Conservation (phyloP, 1,284 basidiomycete species). For the Gomphus bonarii region DNA sequence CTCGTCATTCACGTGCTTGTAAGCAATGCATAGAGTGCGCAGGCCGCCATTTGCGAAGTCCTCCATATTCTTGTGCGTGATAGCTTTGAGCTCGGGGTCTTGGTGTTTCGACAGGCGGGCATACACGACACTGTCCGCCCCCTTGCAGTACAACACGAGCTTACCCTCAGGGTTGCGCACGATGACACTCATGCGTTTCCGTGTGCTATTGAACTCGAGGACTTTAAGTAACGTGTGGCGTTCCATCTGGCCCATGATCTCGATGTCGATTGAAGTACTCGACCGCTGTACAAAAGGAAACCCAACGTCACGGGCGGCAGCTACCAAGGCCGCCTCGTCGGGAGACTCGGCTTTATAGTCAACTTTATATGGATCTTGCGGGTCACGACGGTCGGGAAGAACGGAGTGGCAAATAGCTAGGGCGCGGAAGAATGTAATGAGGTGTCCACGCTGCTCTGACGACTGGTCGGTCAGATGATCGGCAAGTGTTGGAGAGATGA, state of each 20-base stretch:
- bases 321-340: conserved; percentile 91
- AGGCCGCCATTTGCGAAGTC: conserved; percentile 88
- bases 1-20: conserved; percentile 69
- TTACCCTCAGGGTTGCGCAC: conserved; percentile 76
- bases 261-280: conserved; percentile 75
- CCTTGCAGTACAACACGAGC: conserved; percentile 86
- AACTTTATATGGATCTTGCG: conserved; percentile 54
- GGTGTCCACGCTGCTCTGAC: conserved; percentile 52
- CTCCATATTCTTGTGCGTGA: conserved; percentile 84
- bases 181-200: conserved; percentile 91
- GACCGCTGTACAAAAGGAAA: conserved; percentile 82
- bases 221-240: conserved; percentile 71
- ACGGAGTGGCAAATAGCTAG: conserved; percentile 91
- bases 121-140: conserved; percentile 95
- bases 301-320: conserved; percentile 84
- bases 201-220: conserved; percentile 87
- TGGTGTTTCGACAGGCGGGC: conserved; percentile 70
- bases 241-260: conserved; percentile 85
- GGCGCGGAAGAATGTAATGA: conserved; percentile 84
- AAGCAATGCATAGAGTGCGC: conserved; percentile 86
- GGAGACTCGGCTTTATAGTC: conserved; percentile 95
- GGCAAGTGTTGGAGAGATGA: conserved; percentile 80
- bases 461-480: conserved; percentile 59
- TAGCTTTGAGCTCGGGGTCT: conserved; percentile 63
- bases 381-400: conserved; percentile 66